These are phyloP conservation scores for Cyamopsis tetragonoloba DNA, from an alignment of 306 rosid genomes.

Conservation along the genomic window DNA sequence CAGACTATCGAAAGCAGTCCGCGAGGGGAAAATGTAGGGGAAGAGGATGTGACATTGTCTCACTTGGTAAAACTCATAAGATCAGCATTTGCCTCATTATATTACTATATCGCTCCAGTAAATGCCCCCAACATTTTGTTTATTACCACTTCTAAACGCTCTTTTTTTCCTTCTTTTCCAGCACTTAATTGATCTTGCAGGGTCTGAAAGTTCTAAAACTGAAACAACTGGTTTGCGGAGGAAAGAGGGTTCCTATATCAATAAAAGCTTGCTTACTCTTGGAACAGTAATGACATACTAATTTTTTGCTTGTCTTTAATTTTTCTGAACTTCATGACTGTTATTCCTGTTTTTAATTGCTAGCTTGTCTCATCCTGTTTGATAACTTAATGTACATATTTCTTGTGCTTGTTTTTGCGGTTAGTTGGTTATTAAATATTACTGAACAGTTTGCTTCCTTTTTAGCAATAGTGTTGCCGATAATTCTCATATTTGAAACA, in stretches of 20 bases:
- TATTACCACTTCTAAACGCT: neutral
- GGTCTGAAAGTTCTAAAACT: slow-evolving; percentile 88
- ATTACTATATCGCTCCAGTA: neutral
- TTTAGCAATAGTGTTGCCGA: neutral
- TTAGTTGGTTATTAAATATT: neutral
- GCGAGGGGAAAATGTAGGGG: slow-evolving; percentile 56
- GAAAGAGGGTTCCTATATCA: slow-evolving; percentile 88
- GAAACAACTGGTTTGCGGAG: slow-evolving; percentile 88
- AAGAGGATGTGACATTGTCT: slow-evolving; percentile 79
- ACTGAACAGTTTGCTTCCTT: neutral
- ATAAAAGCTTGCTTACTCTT: slow-evolving; percentile 82
- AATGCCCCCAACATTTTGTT: neutral
- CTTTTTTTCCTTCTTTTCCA: slow-evolving; percentile 38
- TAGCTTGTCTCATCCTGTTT: neutral
- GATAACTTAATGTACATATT: too few relatives aligned
- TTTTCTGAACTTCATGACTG: neutral
- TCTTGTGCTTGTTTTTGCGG: too few relatives aligned
- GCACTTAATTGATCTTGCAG: slow-evolving; percentile 96
- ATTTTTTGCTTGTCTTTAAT: neutral
- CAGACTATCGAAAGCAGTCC: slow-evolving; percentile 88
- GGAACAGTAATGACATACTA: slow-evolving; percentile 67
- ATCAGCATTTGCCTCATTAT: neutral
- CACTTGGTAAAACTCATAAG: slow-evolving; percentile 56
- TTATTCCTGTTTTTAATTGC: neutral
- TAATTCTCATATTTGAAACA: neutral